A percentile compares a stretch with the other conserved stretches of the same genome.
Evolutionary conservation across 306 rosid genomes (phyloP).

Genomic region (Lotus japonicus): DNA sequence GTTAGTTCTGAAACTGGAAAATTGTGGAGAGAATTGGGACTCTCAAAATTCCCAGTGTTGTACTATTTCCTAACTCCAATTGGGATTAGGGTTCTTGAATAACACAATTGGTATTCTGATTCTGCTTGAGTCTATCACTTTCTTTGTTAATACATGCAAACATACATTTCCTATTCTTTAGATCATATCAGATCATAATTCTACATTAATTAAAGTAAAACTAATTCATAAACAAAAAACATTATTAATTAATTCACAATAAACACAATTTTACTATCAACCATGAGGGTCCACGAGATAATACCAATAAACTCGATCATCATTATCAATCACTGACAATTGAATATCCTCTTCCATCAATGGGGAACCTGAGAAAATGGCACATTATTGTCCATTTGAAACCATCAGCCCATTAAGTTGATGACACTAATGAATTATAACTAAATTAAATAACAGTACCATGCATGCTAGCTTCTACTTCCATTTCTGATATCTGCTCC

Average conservation of each 20-base stretch:
- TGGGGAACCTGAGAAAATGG: constrained; percentile 34
- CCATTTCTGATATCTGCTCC: constrained; percentile 51
- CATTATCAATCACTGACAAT: constrained; percentile 40
- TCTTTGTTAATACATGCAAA: not conserved
- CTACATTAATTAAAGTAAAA: not conserved
- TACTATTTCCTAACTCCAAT: too few relatives aligned
- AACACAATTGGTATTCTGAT: too few relatives aligned
- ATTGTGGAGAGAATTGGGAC: too few relatives aligned
- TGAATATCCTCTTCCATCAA: constrained; percentile 42
- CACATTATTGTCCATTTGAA: constrained; percentile 1
- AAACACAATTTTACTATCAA: constrained; percentile 20
- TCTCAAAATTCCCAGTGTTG: too few relatives aligned
- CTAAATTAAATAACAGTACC: constrained; percentile 35
- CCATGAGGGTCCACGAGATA: constrained; percentile 21
- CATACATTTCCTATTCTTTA: not conserved
- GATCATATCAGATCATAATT: not conserved
- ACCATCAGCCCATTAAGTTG: constrained; percentile 7
- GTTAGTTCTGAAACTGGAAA: too few relatives aligned
- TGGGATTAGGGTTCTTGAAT: too few relatives aligned
- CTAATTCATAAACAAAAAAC: not conserved
- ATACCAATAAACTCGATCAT: constrained; percentile 68
- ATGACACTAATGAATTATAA: not conserved
- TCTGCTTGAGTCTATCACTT: too few relatives aligned
- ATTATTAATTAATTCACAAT: not conserved
- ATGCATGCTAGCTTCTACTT: constrained; percentile 33